Evolutionary conservation across 441 rosid species (phyloP).

Genomic region (Theobroma grandiflorum): DNA sequence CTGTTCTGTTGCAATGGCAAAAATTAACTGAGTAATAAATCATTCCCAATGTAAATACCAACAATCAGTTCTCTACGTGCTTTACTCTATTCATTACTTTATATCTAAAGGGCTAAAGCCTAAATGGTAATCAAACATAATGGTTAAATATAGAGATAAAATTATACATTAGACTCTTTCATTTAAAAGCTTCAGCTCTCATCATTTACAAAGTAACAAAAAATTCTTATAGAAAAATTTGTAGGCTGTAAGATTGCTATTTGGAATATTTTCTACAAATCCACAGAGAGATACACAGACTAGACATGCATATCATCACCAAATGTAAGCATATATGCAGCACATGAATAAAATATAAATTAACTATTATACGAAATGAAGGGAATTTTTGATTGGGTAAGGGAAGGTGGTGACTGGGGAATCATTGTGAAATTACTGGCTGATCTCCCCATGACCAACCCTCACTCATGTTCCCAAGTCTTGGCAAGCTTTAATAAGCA

Average conservation of each 20-base stretch:
- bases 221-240: no score
- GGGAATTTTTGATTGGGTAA: background rate
- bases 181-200: background rate
- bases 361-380: background rate
- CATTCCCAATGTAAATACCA: background rate
- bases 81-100: background rate
- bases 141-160: background rate
- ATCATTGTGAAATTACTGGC: background rate
- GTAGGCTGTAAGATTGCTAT: background rate
- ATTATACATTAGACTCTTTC: background rate
- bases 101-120: background rate
- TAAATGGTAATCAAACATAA: background rate
- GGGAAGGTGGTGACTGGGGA: background rate
- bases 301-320: background rate
- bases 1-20: conserved; percentile 45
- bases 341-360: background rate
- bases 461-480: background rate
- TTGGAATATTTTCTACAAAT: conserved; percentile 1
- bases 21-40: background rate
- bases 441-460: background rate
- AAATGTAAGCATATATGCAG: background rate
- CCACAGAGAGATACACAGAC: background rate
- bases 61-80: background rate
- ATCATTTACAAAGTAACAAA: background rate
- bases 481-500: conserved; percentile 10